Percentiles rank a stretch among this genome's conserved stretches.
Evolutionary conservation across 2,329 filamentous ascomycete genomes (phyloP).

Genomic region (Diplodia sapinea): DNA sequence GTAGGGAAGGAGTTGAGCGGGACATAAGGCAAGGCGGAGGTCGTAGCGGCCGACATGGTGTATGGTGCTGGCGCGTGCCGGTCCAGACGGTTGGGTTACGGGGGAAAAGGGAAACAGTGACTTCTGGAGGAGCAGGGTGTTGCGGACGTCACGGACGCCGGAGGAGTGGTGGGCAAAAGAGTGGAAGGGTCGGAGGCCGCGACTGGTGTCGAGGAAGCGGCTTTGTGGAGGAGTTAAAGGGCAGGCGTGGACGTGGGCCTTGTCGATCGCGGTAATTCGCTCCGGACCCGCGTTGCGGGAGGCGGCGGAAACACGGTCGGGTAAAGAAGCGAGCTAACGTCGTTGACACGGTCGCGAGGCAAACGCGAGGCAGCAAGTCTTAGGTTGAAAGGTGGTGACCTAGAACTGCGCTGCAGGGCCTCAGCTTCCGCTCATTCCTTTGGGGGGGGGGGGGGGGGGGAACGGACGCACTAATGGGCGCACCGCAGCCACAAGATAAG

Average conservation of each 20-base stretch:
- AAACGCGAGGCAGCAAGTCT: conserved; percentile 8
- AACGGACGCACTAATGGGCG: conserved; percentile 10
- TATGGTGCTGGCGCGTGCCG: conserved; percentile 6
- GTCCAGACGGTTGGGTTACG: conserved; percentile 4
- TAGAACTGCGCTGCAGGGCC: background rate
- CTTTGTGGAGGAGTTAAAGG: conserved; percentile 26
- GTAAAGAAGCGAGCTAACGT: conserved; percentile 17
- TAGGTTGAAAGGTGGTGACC: conserved; percentile 12
- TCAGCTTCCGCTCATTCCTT: conserved; percentile 2
- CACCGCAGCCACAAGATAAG: conserved; percentile 28
- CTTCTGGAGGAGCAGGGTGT: background rate
- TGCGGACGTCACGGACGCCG: conserved; percentile 23
- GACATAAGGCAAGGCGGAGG: conserved; percentile 43
- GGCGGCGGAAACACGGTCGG: background rate
- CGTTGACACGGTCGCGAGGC: conserved; percentile 23
- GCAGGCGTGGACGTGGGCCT: conserved; percentile 9
- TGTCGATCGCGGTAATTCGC: conserved; percentile 20
- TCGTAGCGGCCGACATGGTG: conserved; percentile 41
- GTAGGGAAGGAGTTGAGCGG: conserved; percentile 42
- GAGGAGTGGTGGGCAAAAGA: conserved; percentile 1
- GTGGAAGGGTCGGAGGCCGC: conserved; percentile 14
- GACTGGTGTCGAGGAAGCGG: background rate
- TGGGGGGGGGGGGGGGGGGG: too few relatives aligned
- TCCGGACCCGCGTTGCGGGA: conserved; percentile 23
- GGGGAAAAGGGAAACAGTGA: background rate